Conservation (phyloP, 129 eudicot species). For the Smallanthus sonchifolius region DNA sequence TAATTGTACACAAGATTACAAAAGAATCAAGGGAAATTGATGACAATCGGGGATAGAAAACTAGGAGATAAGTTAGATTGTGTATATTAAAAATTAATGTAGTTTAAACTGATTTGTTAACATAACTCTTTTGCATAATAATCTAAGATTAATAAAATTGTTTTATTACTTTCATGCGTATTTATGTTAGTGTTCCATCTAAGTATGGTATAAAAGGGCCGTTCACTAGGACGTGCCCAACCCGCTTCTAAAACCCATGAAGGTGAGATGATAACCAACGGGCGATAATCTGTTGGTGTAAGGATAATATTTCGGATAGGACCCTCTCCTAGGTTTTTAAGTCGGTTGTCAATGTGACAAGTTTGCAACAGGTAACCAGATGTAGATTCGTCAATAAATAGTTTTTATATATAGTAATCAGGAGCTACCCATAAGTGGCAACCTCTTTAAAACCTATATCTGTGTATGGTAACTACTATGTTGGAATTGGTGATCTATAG, state of each 20-base stretch:
- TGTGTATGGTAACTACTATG: no score
- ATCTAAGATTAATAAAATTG: background rate
- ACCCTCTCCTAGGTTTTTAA: no score
- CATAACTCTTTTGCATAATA: constrained; percentile 7
- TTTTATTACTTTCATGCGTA: background rate
- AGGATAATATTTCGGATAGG: no score
- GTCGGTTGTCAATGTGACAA: no score
- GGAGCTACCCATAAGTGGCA: no score
- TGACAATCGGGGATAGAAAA: background rate
- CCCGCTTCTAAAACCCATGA: background rate
- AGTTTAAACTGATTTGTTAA: background rate
- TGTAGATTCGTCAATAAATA: no score
- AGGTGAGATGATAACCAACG: no score
- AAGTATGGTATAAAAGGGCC: background rate
- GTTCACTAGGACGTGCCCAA: background rate
- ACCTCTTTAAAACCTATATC: no score
- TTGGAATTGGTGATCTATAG: no score
- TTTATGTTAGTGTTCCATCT: background rate
- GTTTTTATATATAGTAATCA: no score
- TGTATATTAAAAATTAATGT: background rate
- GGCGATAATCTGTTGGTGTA: no score
- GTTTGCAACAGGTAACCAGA: no score
- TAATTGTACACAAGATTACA: constrained; percentile 5
- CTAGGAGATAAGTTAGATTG: background rate
- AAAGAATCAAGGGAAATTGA: background rate